These are phyloP conservation scores for Podaxis sp. DNA, from an alignment of 768 basidiomycete species.

Conservation along the genomic window DNA sequence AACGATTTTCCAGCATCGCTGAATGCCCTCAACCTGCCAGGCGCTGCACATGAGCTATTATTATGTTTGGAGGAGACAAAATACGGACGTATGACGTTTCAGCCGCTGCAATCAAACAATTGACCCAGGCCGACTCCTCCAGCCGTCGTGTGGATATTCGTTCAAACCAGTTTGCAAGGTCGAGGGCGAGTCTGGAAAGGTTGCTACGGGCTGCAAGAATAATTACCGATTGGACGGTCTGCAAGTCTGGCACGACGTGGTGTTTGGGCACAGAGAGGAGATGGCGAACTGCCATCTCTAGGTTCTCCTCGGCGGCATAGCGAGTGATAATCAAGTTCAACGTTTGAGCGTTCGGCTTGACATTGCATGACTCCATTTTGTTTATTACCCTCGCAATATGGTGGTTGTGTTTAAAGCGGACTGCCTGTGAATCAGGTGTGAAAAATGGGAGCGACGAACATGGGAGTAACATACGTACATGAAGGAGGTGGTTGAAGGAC, in stretches of 20 bases:
- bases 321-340: conserved; percentile 54
- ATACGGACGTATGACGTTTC: conserved; percentile 65
- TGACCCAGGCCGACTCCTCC: conserved; percentile 56
- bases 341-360: conserved; percentile 50
- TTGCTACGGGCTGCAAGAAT: conserved; percentile 50
- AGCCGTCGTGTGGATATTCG: conserved; percentile 49
- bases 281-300: conserved; percentile 65
- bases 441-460: background rate
- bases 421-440: conserved; percentile 35
- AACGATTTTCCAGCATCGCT: conserved; percentile 58
- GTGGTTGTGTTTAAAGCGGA: conserved; percentile 34
- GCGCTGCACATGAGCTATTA: background rate
- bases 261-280: conserved; percentile 56
- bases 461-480: conserved; percentile 37
- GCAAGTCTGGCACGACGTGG: conserved; percentile 48
- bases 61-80: conserved; percentile 2
- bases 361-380: conserved; percentile 49
- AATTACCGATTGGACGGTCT: conserved; percentile 52
- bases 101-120: conserved; percentile 64
- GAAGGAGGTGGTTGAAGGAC: conserved; percentile 59
- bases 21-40: conserved; percentile 63
- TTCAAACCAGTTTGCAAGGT: conserved; percentile 66
- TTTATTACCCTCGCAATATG: conserved; percentile 49
- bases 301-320: conserved; percentile 42
- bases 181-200: conserved; percentile 66